phyloP scores from a whole-genome alignment of 2,329 filamentous ascomycete genomes.

The Fusarium sp. region DNA sequence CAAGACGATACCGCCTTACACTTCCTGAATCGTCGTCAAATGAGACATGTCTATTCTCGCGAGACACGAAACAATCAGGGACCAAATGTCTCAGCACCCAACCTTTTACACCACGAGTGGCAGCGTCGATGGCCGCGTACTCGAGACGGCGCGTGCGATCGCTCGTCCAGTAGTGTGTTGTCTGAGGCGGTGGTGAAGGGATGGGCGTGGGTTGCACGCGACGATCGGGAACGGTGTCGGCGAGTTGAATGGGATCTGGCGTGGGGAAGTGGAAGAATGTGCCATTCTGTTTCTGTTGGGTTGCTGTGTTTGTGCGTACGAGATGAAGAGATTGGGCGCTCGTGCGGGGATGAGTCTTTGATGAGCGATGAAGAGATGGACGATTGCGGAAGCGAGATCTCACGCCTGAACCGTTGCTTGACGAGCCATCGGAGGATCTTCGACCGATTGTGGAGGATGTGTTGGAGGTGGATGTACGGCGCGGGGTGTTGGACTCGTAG shows the following conservation, averaged over 20 bases:
- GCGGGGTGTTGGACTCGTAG: conserved; percentile 63
- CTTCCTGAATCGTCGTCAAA: conserved; percentile 74
- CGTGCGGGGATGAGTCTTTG: conserved; percentile 52
- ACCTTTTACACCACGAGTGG: conserved; percentile 68
- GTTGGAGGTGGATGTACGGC: conserved; percentile 56
- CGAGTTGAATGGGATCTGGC: conserved; percentile 54
- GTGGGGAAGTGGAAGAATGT: conserved; percentile 65
- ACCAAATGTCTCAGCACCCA: conserved; percentile 69
- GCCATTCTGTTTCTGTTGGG: conserved; percentile 39
- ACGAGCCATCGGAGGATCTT: conserved; percentile 52
- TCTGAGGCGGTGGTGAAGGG: conserved; percentile 64
- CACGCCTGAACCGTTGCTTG: conserved; percentile 30
- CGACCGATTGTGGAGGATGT: conserved; percentile 45
- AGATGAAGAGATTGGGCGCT: conserved; percentile 52
- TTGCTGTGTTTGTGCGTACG: conserved; percentile 51
- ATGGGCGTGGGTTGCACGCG: conserved; percentile 39
- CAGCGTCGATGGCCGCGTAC: conserved; percentile 75
- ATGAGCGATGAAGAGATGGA: conserved; percentile 57
- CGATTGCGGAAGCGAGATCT: conserved; percentile 53
- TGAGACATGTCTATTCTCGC: conserved; percentile 60
- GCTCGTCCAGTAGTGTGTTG: conserved; percentile 76
- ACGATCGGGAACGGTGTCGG: conserved; percentile 35
- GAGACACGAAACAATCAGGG: conserved; percentile 70
- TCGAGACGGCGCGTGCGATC: conserved; percentile 71
- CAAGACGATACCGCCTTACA: conserved; percentile 71